Evolutionary conservation across 1,139 yeast species (phyloP), one percentile per base, ranked within the genome.

Genomic region (Wickerhamomyces sp.): DNA sequence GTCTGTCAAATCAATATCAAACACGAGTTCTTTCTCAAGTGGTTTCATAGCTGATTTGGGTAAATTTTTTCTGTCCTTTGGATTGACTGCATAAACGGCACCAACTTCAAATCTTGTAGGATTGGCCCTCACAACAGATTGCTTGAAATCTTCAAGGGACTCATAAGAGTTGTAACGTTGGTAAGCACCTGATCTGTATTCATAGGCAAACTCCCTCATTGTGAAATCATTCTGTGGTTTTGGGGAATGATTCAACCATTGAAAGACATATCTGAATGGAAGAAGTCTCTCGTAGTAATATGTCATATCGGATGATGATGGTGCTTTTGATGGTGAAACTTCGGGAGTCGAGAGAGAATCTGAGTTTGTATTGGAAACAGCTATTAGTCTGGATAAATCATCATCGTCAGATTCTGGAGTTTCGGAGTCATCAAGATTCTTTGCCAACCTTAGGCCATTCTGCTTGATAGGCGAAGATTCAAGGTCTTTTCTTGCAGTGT

Each of bases 1-100:
- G 66, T 93, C 98, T 13, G 96, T 93, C 67, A 91, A 75, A 78
- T 91, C 99, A 48, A 91, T 91, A 77, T 91, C 99, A 48, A 91
- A 84, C 8, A 89, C 96, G 44, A 91, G 68, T 57, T 91, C 99
- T 56, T 91, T 91, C 46, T 78, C 69, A 23, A 83, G 52, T 0
- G 98, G 93, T 50, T 78, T 79, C 76, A 88, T 75, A 17, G 88
- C 84, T 30, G 72, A 72, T 49, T 86, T 86, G 16, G 94, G 78
- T n/a, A 87, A 66, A 11, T 77, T 68, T 52, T 86, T 89, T 32
- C 95, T 70, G 44, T 88, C 88, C 36, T 76, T 77, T 10, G 98
- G 98, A 46, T 86, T 86, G 15, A 84, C 79, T 4, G 87, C 72
- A 53, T 89, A 91, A 4, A 88, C 81, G 0, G 98, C 96, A 21